These are phyloP conservation scores for Amylocystis lapponica DNA, from an alignment of 768 basidiomycete species.

Conservation along the genomic window DNA sequence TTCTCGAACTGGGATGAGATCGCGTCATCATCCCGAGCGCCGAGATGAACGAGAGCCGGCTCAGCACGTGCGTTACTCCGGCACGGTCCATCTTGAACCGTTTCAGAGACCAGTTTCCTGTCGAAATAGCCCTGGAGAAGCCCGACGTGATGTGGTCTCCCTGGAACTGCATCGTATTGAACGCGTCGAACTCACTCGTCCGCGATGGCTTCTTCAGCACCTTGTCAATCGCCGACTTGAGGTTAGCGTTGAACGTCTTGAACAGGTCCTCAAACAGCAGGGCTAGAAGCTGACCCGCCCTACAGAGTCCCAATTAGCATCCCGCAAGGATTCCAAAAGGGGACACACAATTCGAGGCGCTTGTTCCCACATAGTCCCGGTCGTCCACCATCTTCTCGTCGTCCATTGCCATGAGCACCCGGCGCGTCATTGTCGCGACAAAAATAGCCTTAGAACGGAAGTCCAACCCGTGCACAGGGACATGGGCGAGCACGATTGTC, in stretches of 20 bases:
- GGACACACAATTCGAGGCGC: slow-evolving; percentile 86
- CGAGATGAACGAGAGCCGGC: slow-evolving; percentile 91
- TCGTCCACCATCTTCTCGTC: slow-evolving; percentile 98
- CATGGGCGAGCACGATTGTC: slow-evolving; percentile 94
- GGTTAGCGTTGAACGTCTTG: slow-evolving; percentile 95
- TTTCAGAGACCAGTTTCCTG: slow-evolving; percentile 98
- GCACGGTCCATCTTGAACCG: slow-evolving; percentile 99
- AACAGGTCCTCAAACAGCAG: slow-evolving; percentile 97
- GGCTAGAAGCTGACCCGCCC: slow-evolving; percentile 93
- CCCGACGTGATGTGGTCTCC: slow-evolving; percentile 95
- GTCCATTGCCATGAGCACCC: slow-evolving; percentile 94
- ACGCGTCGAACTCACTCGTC: slow-evolving; percentile 91
- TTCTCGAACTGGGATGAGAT: slow-evolving; percentile 99
- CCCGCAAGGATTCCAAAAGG: slow-evolving; percentile 1
- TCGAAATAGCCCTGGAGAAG: slow-evolving; percentile 95
- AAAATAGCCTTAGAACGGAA: slow-evolving; percentile 94
- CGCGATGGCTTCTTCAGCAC: slow-evolving; percentile 94
- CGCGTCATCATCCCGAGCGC: slow-evolving; percentile 99
- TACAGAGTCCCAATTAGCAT: slow-evolving; percentile 25
- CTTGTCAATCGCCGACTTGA: slow-evolving; percentile 94
- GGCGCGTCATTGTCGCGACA: slow-evolving; percentile 93
- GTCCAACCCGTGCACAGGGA: slow-evolving; percentile 85
- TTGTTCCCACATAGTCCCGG: slow-evolving; percentile 98
- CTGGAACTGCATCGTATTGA: slow-evolving; percentile 91
- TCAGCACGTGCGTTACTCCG: slow-evolving; percentile 96